Evolutionary conservation across 1,139 yeast species (phyloP), one percentile per base, ranked within the genome.

Genomic region (Yamadazyma blattariae): DNA sequence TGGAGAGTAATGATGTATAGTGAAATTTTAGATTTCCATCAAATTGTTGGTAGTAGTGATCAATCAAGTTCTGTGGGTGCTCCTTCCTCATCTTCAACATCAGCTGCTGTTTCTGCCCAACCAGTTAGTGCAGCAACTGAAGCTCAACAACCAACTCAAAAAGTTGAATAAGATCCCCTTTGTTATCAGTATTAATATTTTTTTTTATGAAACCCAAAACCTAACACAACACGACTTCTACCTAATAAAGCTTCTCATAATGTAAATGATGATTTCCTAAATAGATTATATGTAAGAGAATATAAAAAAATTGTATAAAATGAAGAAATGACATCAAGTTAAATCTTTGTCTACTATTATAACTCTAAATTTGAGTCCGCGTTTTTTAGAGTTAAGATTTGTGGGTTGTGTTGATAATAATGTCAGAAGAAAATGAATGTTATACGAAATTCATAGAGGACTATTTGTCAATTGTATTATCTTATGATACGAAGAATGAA

Each of bases 1-100:
- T 92, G 98, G 98, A 81, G 96, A 64, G 96, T 90, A 20, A 92
- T 92, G 98, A 92, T 92, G 96, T 92, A 92, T 63, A 84, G 95
- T 34, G 98, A 92, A 64, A 92, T 92, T 44, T 71, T 92, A 47
- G 97, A 90, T 59, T 92, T 90, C 74, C 98, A 92, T 64, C 88
- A 84, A 56, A 82, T 79, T 37, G 86, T 77, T 33, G 71, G 70
- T 21, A 59, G 31, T 31, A 42, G 43, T 30, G 54, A 50, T 11
- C 41, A 38, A 32, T 38, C 44, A 13, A 34, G 33, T 22, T 16
- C 11, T 7, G 26, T 16, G 2, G 21, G 11, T 7, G 26, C 9
- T 13, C 23, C 8, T 17, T 17, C 22, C 11, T 5, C 17, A 41
- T 50, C 19, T 5, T 3, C 58, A 54, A 35, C 16, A 20, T 18